A percentile compares a stretch with the other conserved stretches of the same genome.
Conservation (phyloP, 108 stramenopile species). For the Fistulifera solaris region DNA sequence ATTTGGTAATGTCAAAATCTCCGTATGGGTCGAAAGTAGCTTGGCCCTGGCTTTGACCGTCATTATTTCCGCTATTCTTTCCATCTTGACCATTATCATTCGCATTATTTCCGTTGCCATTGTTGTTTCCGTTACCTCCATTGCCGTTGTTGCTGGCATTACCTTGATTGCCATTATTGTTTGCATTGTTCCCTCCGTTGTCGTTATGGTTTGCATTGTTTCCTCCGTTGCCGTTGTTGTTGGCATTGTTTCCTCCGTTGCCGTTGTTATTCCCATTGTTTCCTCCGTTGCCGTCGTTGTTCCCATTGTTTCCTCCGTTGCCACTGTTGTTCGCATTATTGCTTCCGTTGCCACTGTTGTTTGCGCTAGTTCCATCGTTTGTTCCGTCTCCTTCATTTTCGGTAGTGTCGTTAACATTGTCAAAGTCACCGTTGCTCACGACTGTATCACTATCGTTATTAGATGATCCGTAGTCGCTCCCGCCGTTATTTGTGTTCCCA, state of each 20-base stretch:
- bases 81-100: conserved; percentile 12
- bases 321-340: conserved; percentile 7
- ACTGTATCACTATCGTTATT: neutral
- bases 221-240: conserved; percentile 1
- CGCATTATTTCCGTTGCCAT: conserved; percentile 1
- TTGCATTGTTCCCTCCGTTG: conserved; percentile 6
- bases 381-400: conserved; percentile 4
- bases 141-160: neutral
- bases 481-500: neutral
- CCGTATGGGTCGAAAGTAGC: conserved; percentile 1
- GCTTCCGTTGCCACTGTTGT: conserved; percentile 2
- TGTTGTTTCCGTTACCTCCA: neutral
- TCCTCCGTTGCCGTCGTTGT: conserved; percentile 1
- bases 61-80: conserved; percentile 1
- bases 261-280: conserved; percentile 7
- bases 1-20: conserved; percentile 35
- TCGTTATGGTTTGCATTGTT: neutral
- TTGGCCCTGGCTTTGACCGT: neutral
- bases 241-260: conserved; percentile 4
- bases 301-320: conserved; percentile 7
- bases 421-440: neutral
- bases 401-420: conserved; percentile 1
- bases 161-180: conserved; percentile 6
- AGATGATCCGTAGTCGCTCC: neutral
- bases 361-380: conserved; percentile 6